Percentiles rank a stretch among this genome's conserved stretches.
Conservation (phyloP, 2,329 filamentous ascomycete species). For the Fusarium hainanense region DNA sequence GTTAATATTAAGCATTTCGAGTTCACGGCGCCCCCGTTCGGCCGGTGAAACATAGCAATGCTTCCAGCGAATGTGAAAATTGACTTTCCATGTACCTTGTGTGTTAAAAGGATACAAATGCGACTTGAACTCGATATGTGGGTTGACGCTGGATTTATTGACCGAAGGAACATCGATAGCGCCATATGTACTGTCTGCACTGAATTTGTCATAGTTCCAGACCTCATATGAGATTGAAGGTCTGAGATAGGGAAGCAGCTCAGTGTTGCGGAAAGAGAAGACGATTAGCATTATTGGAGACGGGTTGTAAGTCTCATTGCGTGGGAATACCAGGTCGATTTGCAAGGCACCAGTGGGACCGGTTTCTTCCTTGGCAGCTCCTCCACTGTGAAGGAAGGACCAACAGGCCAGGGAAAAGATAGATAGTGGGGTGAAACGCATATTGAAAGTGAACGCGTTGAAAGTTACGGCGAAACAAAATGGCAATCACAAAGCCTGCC, state of each 20-base stretch:
- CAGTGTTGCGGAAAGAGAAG: neutral
- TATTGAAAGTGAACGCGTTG: neutral
- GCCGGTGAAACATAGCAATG: neutral
- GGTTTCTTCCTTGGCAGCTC: neutral
- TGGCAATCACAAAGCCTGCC: too few species aligned
- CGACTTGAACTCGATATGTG: neutral
- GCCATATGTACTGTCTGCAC: neutral
- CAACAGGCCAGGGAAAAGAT: neutral
- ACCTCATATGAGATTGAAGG: neutral
- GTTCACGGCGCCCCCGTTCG: neutral
- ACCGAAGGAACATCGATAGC: neutral
- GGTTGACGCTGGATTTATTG: neutral
- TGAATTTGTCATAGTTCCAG: neutral
- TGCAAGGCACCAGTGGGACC: neutral
- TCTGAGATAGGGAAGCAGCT: neutral
- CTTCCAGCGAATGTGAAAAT: neutral
- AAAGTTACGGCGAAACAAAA: too few species aligned
- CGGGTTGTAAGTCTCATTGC: neutral
- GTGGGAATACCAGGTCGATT: neutral
- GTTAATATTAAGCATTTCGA: neutral
- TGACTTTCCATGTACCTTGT: neutral
- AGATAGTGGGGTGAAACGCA: accelerated
- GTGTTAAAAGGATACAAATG: neutral
- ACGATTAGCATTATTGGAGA: neutral
- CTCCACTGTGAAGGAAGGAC: accelerated